Conservation (phyloP, 164 flowering plant species). For the Magnolia changhungtana region DNA sequence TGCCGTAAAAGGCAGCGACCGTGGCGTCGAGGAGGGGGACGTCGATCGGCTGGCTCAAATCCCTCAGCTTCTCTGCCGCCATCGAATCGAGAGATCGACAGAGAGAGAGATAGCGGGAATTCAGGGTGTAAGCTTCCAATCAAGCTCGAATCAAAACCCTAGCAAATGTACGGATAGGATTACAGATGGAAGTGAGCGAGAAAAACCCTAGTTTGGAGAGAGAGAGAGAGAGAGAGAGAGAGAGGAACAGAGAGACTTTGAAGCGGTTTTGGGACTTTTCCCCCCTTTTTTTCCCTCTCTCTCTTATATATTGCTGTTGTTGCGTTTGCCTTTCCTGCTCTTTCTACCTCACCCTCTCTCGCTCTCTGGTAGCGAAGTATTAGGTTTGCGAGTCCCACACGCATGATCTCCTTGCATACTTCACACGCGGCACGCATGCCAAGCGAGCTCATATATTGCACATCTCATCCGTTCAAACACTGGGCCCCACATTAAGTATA, state of each 20-base stretch:
- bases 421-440: not conserved
- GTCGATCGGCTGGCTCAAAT: slow-evolving; percentile 90
- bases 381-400: not conserved
- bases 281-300: not conserved
- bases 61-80: slow-evolving; percentile 94
- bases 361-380: not conserved
- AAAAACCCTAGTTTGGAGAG: slow-evolving; percentile 10
- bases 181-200: too few relatives aligned
- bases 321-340: not conserved
- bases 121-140: not conserved
- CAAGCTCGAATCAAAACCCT: slow-evolving; percentile 10
- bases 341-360: not conserved
- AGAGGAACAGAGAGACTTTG: slow-evolving; percentile 1
- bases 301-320: not conserved
- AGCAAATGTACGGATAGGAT: not conserved
- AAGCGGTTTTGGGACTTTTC: slow-evolving; percentile 11
- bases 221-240: not conserved
- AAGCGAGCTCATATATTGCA: not conserved
- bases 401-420: not conserved
- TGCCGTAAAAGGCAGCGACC: slow-evolving; percentile 94
- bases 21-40: slow-evolving; percentile 92
- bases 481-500: too few relatives aligned
- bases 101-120: not conserved
- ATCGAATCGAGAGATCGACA: slow-evolving; percentile 20
- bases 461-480: not conserved